phyloP scores from a whole-genome alignment of 2,329 filamentous ascomycete species.

The Xylariaceae sp. region DNA sequence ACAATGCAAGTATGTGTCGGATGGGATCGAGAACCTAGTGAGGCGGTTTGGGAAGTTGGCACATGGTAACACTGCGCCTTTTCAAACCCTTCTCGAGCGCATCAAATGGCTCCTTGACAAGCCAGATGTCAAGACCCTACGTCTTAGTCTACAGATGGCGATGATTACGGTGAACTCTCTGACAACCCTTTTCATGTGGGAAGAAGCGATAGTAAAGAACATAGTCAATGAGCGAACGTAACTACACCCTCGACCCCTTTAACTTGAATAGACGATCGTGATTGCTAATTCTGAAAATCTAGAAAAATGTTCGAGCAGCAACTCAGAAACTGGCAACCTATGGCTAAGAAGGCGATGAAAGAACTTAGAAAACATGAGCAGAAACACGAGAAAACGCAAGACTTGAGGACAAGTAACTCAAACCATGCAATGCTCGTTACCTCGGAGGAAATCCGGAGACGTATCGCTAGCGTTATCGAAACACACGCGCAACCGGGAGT shows the following conservation, averaged over 20 bases:
- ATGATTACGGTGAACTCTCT: slow-evolving; percentile 1
- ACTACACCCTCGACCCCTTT: neutral
- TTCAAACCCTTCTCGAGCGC: slow-evolving; percentile 11
- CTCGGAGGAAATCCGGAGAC: slow-evolving; percentile 11
- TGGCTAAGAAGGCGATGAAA: neutral
- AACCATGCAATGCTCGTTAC: slow-evolving; percentile 4
- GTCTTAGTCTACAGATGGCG: slow-evolving; percentile 12
- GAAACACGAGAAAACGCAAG: neutral
- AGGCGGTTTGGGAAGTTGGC: slow-evolving; percentile 16
- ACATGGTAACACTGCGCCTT: neutral
- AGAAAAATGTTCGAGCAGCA: slow-evolving; percentile 4
- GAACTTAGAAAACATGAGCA: slow-evolving; percentile 10
- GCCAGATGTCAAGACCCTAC: slow-evolving; percentile 19
- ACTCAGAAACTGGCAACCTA: slow-evolving; percentile 8
- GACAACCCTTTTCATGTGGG: slow-evolving; percentile 17
- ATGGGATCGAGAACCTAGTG: slow-evolving; percentile 14
- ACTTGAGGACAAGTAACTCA: neutral
- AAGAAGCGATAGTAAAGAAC: slow-evolving; percentile 1
- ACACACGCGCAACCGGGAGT: neutral
- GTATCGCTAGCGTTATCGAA: neutral
- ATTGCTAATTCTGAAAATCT: slow-evolving; percentile 5
- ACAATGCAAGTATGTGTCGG: slow-evolving; percentile 11
- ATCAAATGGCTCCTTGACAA: slow-evolving; percentile 19
- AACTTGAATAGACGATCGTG: neutral
- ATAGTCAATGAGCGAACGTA: slow-evolving; percentile 5